A percentile compares a stretch with the other conserved stretches of the same genome.
Evolutionary conservation across 2,329 filamentous ascomycete genomes (phyloP).

Genomic region (Pseudogymnoascus sp.): DNA sequence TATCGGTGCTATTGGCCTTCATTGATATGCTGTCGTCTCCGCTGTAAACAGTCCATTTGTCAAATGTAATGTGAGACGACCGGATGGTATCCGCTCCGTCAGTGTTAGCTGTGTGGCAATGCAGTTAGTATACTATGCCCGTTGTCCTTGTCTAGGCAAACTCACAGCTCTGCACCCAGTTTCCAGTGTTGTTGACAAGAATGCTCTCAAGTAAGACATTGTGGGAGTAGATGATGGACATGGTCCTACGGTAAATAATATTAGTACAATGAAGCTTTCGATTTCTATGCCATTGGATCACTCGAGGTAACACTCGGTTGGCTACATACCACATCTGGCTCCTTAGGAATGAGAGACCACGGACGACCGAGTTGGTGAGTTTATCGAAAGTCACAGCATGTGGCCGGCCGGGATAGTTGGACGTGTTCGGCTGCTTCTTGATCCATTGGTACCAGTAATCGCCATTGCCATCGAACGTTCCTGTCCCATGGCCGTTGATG

Average conservation of each 20-base stretch:
- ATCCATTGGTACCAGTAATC: slow-evolving; percentile 51
- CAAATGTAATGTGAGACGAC: slow-evolving; percentile 43
- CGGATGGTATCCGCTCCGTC: slow-evolving; percentile 44
- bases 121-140: background rate
- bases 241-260: slow-evolving; percentile 29
- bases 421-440: slow-evolving; percentile 23
- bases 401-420: slow-evolving; percentile 42
- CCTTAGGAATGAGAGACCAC: slow-evolving; percentile 43
- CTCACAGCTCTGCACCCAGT: background rate
- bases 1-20: slow-evolving; percentile 49
- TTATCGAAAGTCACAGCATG: slow-evolving; percentile 44
- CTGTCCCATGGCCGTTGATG: slow-evolving; percentile 41
- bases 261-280: background rate
- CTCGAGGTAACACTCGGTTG: background rate
- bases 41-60: slow-evolving; percentile 42
- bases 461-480: slow-evolving; percentile 51
- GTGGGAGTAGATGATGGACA: slow-evolving; percentile 43
- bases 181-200: slow-evolving; percentile 41
- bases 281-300: background rate
- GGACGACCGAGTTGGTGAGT: slow-evolving; percentile 40
- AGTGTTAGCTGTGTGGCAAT: slow-evolving; percentile 25
- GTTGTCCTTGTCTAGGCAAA: background rate
- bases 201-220: slow-evolving; percentile 42
- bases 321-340: slow-evolving; percentile 48
- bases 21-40: slow-evolving; percentile 46